Percentiles rank a stretch among this genome's conserved stretches.
phyloP scores from a whole-genome alignment of 2,329 filamentous ascomycete genomes.

The Fusarium zealandicum region DNA sequence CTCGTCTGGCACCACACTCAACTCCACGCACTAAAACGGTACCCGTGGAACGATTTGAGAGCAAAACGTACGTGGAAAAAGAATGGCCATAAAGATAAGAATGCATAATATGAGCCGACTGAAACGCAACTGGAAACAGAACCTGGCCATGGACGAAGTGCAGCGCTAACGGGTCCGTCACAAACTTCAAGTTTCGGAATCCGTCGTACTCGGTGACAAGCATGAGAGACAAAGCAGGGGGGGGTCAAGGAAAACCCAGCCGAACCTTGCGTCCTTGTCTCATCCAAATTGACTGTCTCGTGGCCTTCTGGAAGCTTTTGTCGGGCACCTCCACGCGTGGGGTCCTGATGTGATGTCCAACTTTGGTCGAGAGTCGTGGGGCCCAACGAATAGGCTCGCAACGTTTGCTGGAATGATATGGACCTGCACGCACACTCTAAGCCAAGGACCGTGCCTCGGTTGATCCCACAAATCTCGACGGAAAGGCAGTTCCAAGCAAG shows the following conservation, averaged over 20 bases:
- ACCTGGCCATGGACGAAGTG: slow-evolving; percentile 4
- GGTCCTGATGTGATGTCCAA: neutral
- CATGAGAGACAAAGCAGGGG: neutral
- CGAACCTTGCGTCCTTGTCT: slow-evolving; percentile 9
- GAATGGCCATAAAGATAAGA: slow-evolving; percentile 15
- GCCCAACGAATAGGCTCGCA: slow-evolving; percentile 1
- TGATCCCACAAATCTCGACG: neutral
- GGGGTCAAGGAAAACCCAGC: neutral
- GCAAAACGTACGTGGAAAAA: slow-evolving; percentile 39
- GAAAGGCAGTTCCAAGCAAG: neutral
- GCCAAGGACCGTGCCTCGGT: neutral
- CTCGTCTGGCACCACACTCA: slow-evolving; percentile 7
- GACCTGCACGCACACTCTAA: neutral
- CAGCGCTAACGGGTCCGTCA: neutral
- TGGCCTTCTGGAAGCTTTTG: slow-evolving; percentile 32
- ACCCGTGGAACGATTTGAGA: slow-evolving; percentile 34
- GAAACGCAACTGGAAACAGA: slow-evolving; percentile 32
- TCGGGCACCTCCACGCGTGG: slow-evolving; percentile 20
- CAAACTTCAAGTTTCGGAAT: neutral
- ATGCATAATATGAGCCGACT: slow-evolving; percentile 24
- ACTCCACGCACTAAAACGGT: slow-evolving; percentile 24
- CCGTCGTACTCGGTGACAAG: neutral
- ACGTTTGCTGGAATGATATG: slow-evolving; percentile 15
- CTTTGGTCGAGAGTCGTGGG: slow-evolving; percentile 21
- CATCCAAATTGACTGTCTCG: slow-evolving; percentile 16